Percentiles rank a stretch among this genome's conserved stretches.
Conservation (phyloP, 1,139 yeast species). For the Hyphopichia buzzinii region DNA sequence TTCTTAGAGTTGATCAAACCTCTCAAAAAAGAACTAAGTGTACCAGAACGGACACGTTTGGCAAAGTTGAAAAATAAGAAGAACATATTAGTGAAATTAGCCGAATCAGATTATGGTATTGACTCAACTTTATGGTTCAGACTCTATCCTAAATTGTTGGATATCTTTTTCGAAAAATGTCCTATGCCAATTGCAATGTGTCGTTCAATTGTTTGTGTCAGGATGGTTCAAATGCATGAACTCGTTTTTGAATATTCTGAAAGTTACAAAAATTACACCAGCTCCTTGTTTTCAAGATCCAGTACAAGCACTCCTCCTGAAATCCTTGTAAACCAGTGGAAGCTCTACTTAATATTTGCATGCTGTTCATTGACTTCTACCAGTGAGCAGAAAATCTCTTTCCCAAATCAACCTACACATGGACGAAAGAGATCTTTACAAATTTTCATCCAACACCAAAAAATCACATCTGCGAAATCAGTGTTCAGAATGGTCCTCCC, state of each 20-base stretch:
- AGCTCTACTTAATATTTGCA: slow-evolving; percentile 82
- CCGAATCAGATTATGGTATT: slow-evolving; percentile 91
- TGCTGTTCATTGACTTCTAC: slow-evolving; percentile 91
- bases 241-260: slow-evolving; percentile 64
- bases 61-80: slow-evolving; percentile 61
- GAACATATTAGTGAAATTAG: slow-evolving; percentile 67
- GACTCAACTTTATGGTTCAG: slow-evolving; percentile 96
- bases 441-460: slow-evolving; percentile 81
- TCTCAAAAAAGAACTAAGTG: slow-evolving; percentile 62
- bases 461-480: slow-evolving; percentile 88
- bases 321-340: slow-evolving; percentile 81
- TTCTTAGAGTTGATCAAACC: slow-evolving; percentile 63
- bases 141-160: slow-evolving; percentile 73
- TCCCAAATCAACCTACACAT: slow-evolving; percentile 60
- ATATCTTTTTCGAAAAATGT: slow-evolving; percentile 71
- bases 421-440: slow-evolving; percentile 74
- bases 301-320: slow-evolving; percentile 55
- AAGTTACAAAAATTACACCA: slow-evolving; percentile 40
- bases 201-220: slow-evolving; percentile 85
- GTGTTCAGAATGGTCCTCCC: slow-evolving; percentile 89
- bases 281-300: slow-evolving; percentile 36
- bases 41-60: slow-evolving; percentile 76
- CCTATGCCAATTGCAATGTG: slow-evolving; percentile 95
- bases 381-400: slow-evolving; percentile 71
- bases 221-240: slow-evolving; percentile 89